Evolutionary conservation across 129 eudicot species (phyloP).

Genomic region (Logfia minima): DNA sequence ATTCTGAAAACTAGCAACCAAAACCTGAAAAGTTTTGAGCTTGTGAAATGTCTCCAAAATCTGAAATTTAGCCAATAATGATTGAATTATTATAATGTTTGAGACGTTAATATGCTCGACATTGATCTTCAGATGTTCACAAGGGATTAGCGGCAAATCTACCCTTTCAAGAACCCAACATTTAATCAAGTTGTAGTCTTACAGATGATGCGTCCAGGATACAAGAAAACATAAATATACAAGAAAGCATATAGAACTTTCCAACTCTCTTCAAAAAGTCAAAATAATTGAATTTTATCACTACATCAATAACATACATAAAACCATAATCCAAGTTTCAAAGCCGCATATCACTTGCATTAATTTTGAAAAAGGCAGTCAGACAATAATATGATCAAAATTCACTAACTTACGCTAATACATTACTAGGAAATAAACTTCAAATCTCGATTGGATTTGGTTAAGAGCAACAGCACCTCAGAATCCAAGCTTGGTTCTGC

Average conservation of each 20-base stretch:
- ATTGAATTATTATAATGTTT: too few species aligned
- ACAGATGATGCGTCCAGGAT: too few species aligned
- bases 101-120: too few species aligned
- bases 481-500: slow-evolving; percentile 92
- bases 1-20: too few species aligned
- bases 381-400: neutral
- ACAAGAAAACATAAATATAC: too few species aligned
- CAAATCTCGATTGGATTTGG: slow-evolving; percentile 3
- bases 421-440: slow-evolving; percentile 2
- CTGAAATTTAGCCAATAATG: too few species aligned
- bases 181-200: too few species aligned
- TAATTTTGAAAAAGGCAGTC: neutral
- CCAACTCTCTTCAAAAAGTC: neutral
- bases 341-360: neutral
- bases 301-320: slow-evolving; percentile 8
- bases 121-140: too few species aligned
- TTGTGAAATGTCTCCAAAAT: too few species aligned
- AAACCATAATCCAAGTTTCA: neutral
- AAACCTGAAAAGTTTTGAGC: too few species aligned
- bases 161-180: too few species aligned
- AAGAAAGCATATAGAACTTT: neutral
- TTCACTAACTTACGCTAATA: slow-evolving; percentile 13
- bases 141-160: too few species aligned
- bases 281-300: neutral
- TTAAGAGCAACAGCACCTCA: slow-evolving; percentile 37